phyloP scores from a whole-genome alignment of 129 eudicot species.

The Flaveria sonorensis region DNA sequence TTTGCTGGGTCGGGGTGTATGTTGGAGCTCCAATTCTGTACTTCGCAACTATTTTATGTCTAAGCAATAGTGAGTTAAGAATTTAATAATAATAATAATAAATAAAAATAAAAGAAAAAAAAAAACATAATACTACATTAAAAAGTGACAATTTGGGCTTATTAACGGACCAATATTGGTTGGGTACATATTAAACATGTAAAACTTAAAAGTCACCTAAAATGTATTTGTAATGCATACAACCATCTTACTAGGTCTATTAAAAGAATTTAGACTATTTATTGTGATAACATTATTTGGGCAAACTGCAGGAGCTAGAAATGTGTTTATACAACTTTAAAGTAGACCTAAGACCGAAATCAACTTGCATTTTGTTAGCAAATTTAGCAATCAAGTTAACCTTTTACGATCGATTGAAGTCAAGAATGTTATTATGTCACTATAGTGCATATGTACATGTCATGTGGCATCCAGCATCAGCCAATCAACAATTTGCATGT shows the following conservation, averaged over 20 bases:
- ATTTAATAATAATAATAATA: too few species aligned
- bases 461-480: not conserved
- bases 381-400: not conserved
- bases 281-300: not conserved
- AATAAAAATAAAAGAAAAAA: too few species aligned
- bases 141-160: not conserved
- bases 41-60: slow-evolving; percentile 26
- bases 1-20: not conserved
- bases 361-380: not conserved
- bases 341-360: not conserved
- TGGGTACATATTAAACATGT: not conserved
- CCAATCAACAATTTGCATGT: not conserved
- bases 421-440: not conserved
- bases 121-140: not conserved
- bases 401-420: not conserved
- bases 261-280: too few species aligned
- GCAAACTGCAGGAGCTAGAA: not conserved
- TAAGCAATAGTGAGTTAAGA: not conserved
- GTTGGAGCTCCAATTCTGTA: slow-evolving; percentile 31
- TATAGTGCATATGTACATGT: not conserved
- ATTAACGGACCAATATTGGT: not conserved
- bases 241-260: not conserved
- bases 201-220: not conserved
- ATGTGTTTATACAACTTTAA: too few species aligned
- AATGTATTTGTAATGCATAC: not conserved